Percentiles rank a stretch among this genome's conserved stretches.
Conservation (phyloP, 2,329 filamentous ascomycete genomes). For the Fusarium denticulatum region DNA sequence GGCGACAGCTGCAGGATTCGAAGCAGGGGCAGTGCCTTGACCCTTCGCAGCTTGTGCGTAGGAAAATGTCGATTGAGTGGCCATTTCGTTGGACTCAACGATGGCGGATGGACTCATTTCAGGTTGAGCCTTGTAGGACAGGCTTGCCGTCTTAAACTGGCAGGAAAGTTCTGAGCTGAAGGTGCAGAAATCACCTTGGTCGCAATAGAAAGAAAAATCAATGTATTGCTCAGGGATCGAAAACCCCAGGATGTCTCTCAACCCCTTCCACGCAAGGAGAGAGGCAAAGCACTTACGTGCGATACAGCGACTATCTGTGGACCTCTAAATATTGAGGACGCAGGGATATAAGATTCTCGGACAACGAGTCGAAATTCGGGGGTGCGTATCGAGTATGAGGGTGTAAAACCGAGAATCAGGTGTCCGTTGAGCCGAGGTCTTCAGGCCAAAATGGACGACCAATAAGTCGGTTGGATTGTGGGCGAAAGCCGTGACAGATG, state of each 20-base stretch:
- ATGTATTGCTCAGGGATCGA: constrained; percentile 29
- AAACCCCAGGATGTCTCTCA: constrained; percentile 39
- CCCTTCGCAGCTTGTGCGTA: constrained; percentile 97
- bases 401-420: background rate
- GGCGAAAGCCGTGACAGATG: constrained; percentile 5
- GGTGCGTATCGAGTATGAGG: constrained; percentile 13
- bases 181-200: constrained; percentile 35
- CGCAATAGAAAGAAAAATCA: constrained; percentile 17
- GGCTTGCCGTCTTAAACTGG: constrained; percentile 29
- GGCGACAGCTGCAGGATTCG: constrained; percentile 41
- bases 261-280: constrained; percentile 42
- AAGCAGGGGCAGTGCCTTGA: constrained; percentile 57
- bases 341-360: constrained; percentile 20
- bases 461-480: constrained; percentile 22
- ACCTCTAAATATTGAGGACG: constrained; percentile 37
- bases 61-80: constrained; percentile 75
- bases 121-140: constrained; percentile 34
- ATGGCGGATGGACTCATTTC: constrained; percentile 44
- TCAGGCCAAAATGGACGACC: constrained; percentile 8
- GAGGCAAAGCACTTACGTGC: constrained; percentile 39
- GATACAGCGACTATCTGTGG: constrained; percentile 31
- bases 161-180: constrained; percentile 25
- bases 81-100: constrained; percentile 56
- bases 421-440: constrained; percentile 32
- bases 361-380: constrained; percentile 23